phyloP scores from a whole-genome alignment of 164 flowering plant genomes.

The Umbilicus rupestris region DNA sequence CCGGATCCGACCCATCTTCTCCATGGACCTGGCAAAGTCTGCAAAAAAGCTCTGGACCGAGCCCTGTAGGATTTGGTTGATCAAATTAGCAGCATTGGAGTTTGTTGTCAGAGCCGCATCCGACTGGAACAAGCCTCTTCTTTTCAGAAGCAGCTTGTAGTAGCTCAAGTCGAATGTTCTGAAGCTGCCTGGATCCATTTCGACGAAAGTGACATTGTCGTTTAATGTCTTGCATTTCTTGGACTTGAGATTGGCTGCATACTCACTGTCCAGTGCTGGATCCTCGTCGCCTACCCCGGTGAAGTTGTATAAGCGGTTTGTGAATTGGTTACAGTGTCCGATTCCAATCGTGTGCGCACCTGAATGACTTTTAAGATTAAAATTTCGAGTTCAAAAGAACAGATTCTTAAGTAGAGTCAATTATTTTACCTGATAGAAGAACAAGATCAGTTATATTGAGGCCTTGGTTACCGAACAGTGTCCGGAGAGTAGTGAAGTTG shows the following conservation, averaged over 20 bases:
- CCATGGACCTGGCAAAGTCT: neutral
- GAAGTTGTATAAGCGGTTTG: slow-evolving; percentile 50
- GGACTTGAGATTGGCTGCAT: slow-evolving; percentile 24
- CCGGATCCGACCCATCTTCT: slow-evolving; percentile 8
- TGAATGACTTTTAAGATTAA: neutral
- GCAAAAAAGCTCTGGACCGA: neutral
- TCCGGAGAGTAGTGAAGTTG: slow-evolving; percentile 12
- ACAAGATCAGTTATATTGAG: slow-evolving; percentile 16
- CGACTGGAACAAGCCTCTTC: slow-evolving; percentile 51
- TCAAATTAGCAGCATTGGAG: neutral
- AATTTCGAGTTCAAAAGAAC: neutral
- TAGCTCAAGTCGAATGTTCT: slow-evolving; percentile 42
- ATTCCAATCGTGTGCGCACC: slow-evolving; percentile 31
- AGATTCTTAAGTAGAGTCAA: neutral
- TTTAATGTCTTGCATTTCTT: slow-evolving; percentile 24
- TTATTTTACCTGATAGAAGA: slow-evolving; percentile 14
- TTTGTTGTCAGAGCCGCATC: slow-evolving; percentile 43
- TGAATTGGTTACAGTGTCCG: slow-evolving; percentile 23
- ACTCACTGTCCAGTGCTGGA: slow-evolving; percentile 41
- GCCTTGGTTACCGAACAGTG: slow-evolving; percentile 9
- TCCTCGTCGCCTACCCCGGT: slow-evolving; percentile 46
- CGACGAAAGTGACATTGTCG: slow-evolving; percentile 29
- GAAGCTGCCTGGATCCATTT: slow-evolving; percentile 66
- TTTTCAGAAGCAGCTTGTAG: slow-evolving; percentile 32
- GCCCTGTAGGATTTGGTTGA: neutral